Conservation (phyloP, 768 basidiomycete genomes). For the Kwoniella pini region DNA sequence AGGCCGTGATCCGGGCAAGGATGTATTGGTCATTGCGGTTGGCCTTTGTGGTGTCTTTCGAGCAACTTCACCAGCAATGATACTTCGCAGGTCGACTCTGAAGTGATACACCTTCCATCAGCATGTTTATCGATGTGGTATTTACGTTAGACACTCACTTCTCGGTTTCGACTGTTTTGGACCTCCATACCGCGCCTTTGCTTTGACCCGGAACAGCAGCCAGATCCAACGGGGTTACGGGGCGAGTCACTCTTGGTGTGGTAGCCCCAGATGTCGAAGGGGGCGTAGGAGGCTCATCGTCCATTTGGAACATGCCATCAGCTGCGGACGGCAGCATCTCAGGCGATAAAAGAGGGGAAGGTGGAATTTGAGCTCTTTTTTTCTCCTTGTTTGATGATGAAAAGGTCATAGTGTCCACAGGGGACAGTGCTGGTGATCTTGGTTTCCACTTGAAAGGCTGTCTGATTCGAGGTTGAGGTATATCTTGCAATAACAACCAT, state of each 20-base stretch:
- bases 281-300: constrained; percentile 62
- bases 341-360: constrained; percentile 43
- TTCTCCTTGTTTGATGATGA: constrained; percentile 30
- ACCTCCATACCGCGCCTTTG: constrained; percentile 32
- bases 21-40: constrained; percentile 2
- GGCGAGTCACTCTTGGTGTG: constrained; percentile 24
- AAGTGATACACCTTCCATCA: no score
- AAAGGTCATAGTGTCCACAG: constrained; percentile 35
- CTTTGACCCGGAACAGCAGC: constrained; percentile 10
- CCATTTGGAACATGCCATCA: constrained; percentile 82
- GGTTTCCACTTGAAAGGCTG: constrained; percentile 44
- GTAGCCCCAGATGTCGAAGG: constrained; percentile 41
- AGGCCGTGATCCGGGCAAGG: not conserved
- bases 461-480: constrained; percentile 51
- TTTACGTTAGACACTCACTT: constrained; percentile 38
- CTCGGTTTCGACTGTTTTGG: constrained; percentile 37
- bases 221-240: constrained; percentile 41
- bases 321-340: constrained; percentile 50
- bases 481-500: constrained; percentile 64
- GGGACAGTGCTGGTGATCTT: constrained; percentile 46
- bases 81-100: constrained; percentile 77
- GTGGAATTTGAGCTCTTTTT: constrained; percentile 12
- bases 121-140: no score
- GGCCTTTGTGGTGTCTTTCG: constrained; percentile 36
- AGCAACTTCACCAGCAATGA: constrained; percentile 75